Percentiles rank a stretch among this genome's conserved stretches.
Evolutionary conservation across 2,329 filamentous ascomycete species (phyloP).

Genomic region (Blumeria hordei): DNA sequence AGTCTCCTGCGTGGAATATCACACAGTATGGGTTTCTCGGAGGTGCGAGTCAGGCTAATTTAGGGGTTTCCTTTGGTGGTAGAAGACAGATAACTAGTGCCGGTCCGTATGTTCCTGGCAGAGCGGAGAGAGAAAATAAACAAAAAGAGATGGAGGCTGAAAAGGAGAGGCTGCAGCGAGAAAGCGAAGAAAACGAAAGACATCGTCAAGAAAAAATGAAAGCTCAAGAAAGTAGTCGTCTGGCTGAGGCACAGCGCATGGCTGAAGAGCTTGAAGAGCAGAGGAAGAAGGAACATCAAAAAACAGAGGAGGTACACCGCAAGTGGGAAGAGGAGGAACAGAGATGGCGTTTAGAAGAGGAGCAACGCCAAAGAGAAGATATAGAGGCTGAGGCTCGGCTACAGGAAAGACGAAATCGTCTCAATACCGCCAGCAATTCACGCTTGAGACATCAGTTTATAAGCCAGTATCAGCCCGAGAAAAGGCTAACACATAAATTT

Average conservation of each 20-base stretch:
- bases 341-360: slow-evolving; percentile 55
- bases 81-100: slow-evolving; percentile 79
- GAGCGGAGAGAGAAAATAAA: slow-evolving; percentile 62
- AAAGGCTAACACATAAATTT: slow-evolving; percentile 20
- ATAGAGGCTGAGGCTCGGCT: slow-evolving; percentile 43
- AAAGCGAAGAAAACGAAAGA: slow-evolving; percentile 28
- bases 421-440: slow-evolving; percentile 35
- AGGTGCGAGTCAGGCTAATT: slow-evolving; percentile 82
- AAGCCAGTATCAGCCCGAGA: slow-evolving; percentile 63
- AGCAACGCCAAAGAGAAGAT: slow-evolving; percentile 46
- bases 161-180: slow-evolving; percentile 31
- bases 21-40: slow-evolving; percentile 97
- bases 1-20: slow-evolving; percentile 90
- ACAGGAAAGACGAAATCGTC: slow-evolving; percentile 37
- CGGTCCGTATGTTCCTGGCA: slow-evolving; percentile 51
- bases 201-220: slow-evolving; percentile 22
- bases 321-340: slow-evolving; percentile 56
- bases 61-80: slow-evolving; percentile 79
- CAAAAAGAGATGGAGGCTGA: slow-evolving; percentile 31
- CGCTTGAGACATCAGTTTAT: slow-evolving; percentile 62
- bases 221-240: slow-evolving; percentile 33
- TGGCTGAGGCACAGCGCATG: slow-evolving; percentile 42
- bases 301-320: slow-evolving; percentile 42
- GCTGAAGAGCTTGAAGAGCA: slow-evolving; percentile 36
- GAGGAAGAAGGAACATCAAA: slow-evolving; percentile 31